Evolutionary conservation across 2,329 filamentous ascomycete genomes (phyloP).

Genomic region (Graphium sp.): DNA sequence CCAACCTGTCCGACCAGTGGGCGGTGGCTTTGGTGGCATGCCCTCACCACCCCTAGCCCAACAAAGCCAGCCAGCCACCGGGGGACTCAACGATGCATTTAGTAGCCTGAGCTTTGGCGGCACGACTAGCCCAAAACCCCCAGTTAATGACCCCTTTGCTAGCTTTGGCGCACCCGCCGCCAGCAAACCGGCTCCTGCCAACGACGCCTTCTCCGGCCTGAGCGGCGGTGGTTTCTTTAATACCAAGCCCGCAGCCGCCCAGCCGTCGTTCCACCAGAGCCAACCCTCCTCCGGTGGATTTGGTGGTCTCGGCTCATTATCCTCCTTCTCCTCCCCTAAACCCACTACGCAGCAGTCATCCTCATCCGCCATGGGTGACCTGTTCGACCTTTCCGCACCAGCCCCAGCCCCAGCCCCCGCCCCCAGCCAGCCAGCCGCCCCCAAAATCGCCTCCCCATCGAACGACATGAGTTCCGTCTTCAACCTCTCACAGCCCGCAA

Average conservation of each 20-base stretch:
- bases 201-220: slow-evolving; percentile 29
- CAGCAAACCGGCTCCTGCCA: slow-evolving; percentile 15
- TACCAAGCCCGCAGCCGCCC: slow-evolving; percentile 43
- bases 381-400: slow-evolving; percentile 60
- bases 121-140: slow-evolving; percentile 22
- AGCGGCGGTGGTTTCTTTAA: slow-evolving; percentile 78
- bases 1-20: slow-evolving; percentile 38
- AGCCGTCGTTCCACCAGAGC: slow-evolving; percentile 25
- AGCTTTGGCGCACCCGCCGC: slow-evolving; percentile 27
- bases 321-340: slow-evolving; percentile 18
- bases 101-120: slow-evolving; percentile 24
- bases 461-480: slow-evolving; percentile 51
- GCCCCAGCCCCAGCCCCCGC: slow-evolving; percentile 24
- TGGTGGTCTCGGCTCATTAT: slow-evolving; percentile 49
- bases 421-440: slow-evolving; percentile 20
- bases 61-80: slow-evolving; percentile 28
- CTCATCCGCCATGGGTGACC: slow-evolving; percentile 52
- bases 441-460: too few relatives aligned
- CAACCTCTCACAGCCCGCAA: slow-evolving; percentile 50
- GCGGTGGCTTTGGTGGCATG: slow-evolving; percentile 50
- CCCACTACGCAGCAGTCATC: slow-evolving; percentile 25
- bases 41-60: slow-evolving; percentile 38
- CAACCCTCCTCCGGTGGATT: slow-evolving; percentile 34
- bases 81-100: slow-evolving; percentile 66
- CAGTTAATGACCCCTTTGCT: slow-evolving; percentile 39